Evolutionary conservation across 2,329 filamentous ascomycete species (phyloP), one percentile per base, ranked within the genome.

Genomic region (Alternaria alternata): DNA sequence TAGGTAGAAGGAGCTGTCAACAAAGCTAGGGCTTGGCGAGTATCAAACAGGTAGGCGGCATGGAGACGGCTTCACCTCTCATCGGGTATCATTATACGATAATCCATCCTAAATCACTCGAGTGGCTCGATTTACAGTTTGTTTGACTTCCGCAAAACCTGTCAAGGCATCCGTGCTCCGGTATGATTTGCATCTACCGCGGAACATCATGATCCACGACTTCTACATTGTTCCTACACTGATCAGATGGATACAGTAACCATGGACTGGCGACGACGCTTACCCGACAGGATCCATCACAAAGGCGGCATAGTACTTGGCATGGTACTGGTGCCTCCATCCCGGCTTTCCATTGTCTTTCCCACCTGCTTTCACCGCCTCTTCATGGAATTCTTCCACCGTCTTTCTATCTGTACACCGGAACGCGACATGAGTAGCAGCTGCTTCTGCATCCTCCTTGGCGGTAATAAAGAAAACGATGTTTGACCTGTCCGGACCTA

Each of bases 291-390:
- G 71, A 65, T 75, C 72, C 16, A 67, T 26, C 9, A 73, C 66
- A 55, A 74, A 74, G 9, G 65, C 71, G 8, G 59, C 68, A 63
- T 73, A 74, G 59, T 74, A 75, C 36, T 72, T 67, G 26, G 67
- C 54, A 61, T 68, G 65, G 56, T 74, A 74, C 42, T 60, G 61
- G 30, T 61, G 48, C 51, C 72, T 68, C 18, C 66, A 46, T 3
- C 72, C 72, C 1, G 72, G 70, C 54, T 61, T 59, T 8, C 72
- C 68, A 57, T 74, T 73, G 34, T 64, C 62, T 49, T 59, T 72
- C 12, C 67, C 72, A 20, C 72, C 72, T 6, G 68, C 66, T 53
- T 70, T 67, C 4, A 74, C 16, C 12, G 58, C 69, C 51, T 61
- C 68, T n/a, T 62, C 63, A 53, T 72, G 52, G 48, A 71, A 74